Conservation (phyloP, 495 filamentous ascomycete genomes). For the Podospora anserina region DNA sequence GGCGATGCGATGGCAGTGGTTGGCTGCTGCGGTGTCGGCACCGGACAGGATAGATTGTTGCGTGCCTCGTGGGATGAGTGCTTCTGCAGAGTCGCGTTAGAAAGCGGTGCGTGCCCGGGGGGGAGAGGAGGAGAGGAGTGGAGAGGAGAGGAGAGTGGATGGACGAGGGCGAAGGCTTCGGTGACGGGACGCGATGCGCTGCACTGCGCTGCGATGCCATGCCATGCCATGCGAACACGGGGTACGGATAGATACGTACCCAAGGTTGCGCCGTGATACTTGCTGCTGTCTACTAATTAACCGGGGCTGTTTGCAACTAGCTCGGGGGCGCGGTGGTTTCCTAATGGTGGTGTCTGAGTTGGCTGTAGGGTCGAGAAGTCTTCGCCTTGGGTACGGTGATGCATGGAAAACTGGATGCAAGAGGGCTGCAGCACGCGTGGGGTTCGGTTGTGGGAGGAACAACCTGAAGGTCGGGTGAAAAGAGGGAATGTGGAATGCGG, state of each 20-base stretch:
- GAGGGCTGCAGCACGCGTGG: constrained; percentile 36
- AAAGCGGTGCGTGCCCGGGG: constrained; percentile 21
- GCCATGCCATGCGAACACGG: constrained; percentile 1
- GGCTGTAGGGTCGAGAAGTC: constrained; percentile 22
- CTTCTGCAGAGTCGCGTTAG: constrained; percentile 42
- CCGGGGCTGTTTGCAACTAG: constrained; percentile 9
- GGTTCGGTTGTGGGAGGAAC: constrained; percentile 29
- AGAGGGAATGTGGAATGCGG: constrained; percentile 25
- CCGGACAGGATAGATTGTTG: constrained; percentile 31
- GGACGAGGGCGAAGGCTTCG: constrained; percentile 11
- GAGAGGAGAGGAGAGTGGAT: constrained; percentile 5
- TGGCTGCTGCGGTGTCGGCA: constrained; percentile 31
- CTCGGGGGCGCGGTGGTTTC: not conserved
- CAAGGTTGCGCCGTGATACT: not conserved
- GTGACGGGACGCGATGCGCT: constrained; percentile 1
- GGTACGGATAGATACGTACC: constrained; percentile 7
- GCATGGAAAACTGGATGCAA: constrained; percentile 37
- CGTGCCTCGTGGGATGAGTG: constrained; percentile 26
- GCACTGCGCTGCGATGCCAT: constrained; percentile 1
- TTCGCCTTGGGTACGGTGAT: constrained; percentile 30
- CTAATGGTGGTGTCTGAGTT: constrained; percentile 32
- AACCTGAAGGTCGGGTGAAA: constrained; percentile 29
- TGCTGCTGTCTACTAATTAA: not conserved
- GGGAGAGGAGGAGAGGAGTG: not conserved
- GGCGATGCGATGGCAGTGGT: constrained; percentile 30